Evolutionary conservation across 2,329 filamentous ascomycete genomes (phyloP).

Genomic region (Teratosphaeriaceae sp.): DNA sequence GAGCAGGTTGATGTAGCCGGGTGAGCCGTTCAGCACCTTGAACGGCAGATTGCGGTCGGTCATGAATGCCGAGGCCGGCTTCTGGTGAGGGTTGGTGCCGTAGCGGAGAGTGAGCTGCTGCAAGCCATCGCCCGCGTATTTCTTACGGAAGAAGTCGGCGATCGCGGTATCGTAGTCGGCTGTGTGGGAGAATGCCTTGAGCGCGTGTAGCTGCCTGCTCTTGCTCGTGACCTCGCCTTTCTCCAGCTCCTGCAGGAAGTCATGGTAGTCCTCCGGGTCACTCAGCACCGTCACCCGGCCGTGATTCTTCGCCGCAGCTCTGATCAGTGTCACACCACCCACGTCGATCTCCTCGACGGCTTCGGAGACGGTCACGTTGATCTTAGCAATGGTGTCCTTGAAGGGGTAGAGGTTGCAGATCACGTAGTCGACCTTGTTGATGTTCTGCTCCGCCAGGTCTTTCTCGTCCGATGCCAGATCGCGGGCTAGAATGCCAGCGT

Average conservation of each 20-base stretch:
- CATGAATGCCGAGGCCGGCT: conserved; percentile 82
- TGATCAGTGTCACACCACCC: conserved; percentile 90
- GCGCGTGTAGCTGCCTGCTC: conserved; percentile 80
- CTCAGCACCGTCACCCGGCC: conserved; percentile 90
- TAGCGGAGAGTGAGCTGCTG: conserved; percentile 86
- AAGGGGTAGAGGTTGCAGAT: conserved; percentile 99
- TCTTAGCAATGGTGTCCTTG: conserved; percentile 95
- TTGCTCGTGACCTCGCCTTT: conserved; percentile 76
- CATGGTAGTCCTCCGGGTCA: conserved; percentile 87
- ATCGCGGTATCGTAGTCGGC: conserved; percentile 95
- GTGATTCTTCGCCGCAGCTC: conserved; percentile 98
- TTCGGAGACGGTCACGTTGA: conserved; percentile 93
- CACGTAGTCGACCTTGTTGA: conserved; percentile 89
- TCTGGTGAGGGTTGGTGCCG: conserved; percentile 96
- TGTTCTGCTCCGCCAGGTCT: conserved; percentile 90
- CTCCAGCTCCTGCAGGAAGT: conserved; percentile 87
- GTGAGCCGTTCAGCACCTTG: conserved; percentile 82
- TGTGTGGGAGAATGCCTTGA: conserved; percentile 98
- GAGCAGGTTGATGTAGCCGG: conserved; percentile 95
- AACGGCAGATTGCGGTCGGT: conserved; percentile 74
- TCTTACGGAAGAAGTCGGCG: conserved; percentile 93
- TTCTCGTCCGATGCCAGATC: conserved; percentile 94
- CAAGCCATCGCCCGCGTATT: conserved; percentile 79
- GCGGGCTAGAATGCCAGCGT: conserved; percentile 80
- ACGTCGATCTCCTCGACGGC: conserved; percentile 99